Conservation (phyloP, 139 green algal genomes). For the Chlamydomonas eustigma region DNA sequence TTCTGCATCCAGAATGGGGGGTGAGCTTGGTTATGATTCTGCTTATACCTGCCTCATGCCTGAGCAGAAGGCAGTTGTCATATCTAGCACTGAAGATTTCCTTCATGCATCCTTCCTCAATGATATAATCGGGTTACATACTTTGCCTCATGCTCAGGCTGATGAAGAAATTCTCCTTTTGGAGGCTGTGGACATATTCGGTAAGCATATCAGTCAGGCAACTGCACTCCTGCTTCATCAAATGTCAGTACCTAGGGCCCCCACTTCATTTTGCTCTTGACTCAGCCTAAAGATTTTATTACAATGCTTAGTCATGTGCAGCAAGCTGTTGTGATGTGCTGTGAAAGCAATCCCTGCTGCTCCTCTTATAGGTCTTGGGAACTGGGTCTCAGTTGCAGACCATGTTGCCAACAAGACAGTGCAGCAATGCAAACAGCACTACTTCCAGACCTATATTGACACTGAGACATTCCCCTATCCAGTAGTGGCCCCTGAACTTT, state of each 20-base stretch:
- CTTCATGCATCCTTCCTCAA: too few species aligned
- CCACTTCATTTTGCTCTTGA: too few species aligned
- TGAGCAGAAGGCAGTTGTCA: too few species aligned
- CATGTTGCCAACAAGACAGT: slow-evolving; percentile 78
- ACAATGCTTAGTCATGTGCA: too few species aligned
- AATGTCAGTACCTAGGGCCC: too few species aligned
- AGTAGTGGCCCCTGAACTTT: slow-evolving; percentile 51
- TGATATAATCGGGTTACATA: too few species aligned
- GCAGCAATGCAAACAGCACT: slow-evolving; percentile 75
- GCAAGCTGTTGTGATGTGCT: too few species aligned
- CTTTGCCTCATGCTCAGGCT: too few species aligned
- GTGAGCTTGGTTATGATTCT: slow-evolving; percentile 34
- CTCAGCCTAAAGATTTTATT: too few species aligned
- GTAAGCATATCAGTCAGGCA: not conserved
- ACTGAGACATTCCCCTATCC: slow-evolving; percentile 61
- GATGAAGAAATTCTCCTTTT: slow-evolving; percentile 96
- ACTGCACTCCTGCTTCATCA: not conserved
- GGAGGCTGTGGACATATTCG: slow-evolving; percentile 78
- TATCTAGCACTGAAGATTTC: too few species aligned
- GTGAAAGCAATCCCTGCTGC: too few species aligned
- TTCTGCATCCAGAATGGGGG: slow-evolving; percentile 86
- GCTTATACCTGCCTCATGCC: not conserved
- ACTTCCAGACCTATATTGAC: slow-evolving; percentile 78
- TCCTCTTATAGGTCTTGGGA: slow-evolving; percentile 75
- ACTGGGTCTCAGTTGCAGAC: slow-evolving; percentile 85